Base-by-base conservation (phyloP, 345 rosid genomes). In the Rhodomyrtus tomentosa region DNA sequence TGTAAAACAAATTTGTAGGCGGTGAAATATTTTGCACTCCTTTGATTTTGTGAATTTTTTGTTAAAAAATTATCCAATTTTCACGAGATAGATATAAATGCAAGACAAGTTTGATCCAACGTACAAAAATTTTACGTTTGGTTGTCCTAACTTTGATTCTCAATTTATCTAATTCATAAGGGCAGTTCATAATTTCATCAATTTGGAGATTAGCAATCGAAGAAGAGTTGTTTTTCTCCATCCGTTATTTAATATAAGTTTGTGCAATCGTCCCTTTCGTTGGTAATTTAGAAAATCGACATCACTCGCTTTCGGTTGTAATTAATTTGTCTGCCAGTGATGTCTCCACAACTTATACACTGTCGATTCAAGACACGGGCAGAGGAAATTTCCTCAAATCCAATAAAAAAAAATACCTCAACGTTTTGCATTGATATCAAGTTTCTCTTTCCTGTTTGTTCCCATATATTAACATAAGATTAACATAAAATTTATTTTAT, bases 61-160 rank as follows among this genome's bases (percentile, higher is more conserved):
- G n/a, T n/a, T n/a, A n/a, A n/a, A n/a, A n/a, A 62, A 32, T 32
- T 0, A 27, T 27, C 6, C 6, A 58, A 27, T 58, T n/a, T 58
- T 0, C 0, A 0, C 1, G 0, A 56, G n/a, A 56, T n/a, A 24
- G 27, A 24, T 10, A 22, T 9, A 22, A 55, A 10, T 55, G n/a
- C 58, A 22, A 22, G 12, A 22, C n/a, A 55, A 24, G 9, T n/a
- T n/a, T 12, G 7, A 56, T n/a, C 62, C 15, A n/a, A 56, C 16
- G 16, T 56, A 16, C 32, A 25, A n/a, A 56, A 56, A 25, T 13
- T 56, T 24, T 10, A 11, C 3, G 7, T 56, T n/a, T 13, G 16
- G 32, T n/a, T 14, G 32, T 56, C 62, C 15, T 56, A n/a, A 11
- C 62, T 56, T 56, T 12, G 62, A n/a, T 55, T 55, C 62, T 56